Conservation (phyloP, 345 rosid genomes). For the Microthlaspi erraticum region DNA sequence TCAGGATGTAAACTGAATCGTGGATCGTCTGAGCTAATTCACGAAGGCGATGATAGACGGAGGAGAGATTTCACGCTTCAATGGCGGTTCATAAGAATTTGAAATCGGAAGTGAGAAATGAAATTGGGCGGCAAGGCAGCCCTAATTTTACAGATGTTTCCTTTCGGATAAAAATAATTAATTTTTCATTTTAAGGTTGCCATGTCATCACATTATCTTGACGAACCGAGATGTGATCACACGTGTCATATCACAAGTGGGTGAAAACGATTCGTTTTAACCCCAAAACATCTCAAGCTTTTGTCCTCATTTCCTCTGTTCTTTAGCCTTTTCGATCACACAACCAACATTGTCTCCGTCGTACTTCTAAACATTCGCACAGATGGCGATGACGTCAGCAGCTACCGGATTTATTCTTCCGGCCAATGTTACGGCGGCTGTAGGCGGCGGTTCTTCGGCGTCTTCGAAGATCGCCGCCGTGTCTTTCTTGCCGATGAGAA, state of each 20-base stretch:
- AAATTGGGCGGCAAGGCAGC: constrained; percentile 38
- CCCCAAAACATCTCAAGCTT: constrained; percentile 38
- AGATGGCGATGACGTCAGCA: constrained; percentile 78
- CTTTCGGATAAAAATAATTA: neutral
- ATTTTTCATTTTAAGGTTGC: neutral
- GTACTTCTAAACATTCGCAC: neutral
- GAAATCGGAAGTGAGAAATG: neutral
- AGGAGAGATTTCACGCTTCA: constrained; percentile 27
- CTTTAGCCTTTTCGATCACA: constrained; percentile 23
- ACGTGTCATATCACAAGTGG: constrained; percentile 73
- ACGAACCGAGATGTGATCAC: constrained; percentile 50
- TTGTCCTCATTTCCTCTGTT: constrained; percentile 18
- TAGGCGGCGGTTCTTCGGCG: constrained; percentile 45
- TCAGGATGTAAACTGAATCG: neutral
- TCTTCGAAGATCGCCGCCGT: constrained; percentile 45
- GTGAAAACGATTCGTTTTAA: constrained; percentile 48
- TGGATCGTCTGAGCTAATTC: neutral
- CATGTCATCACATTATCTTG: constrained; percentile 44
- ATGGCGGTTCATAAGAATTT: constrained; percentile 26
- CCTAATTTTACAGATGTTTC: constrained; percentile 7
- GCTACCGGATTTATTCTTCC: constrained; percentile 64
- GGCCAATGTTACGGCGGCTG: constrained; percentile 45
- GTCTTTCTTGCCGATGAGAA: constrained; percentile 40
- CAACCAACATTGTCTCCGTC: constrained; percentile 16
- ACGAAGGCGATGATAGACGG: neutral